Base-by-base conservation (phyloP, 768 basidiomycete genomes). In the Russula olivacea region DNA sequence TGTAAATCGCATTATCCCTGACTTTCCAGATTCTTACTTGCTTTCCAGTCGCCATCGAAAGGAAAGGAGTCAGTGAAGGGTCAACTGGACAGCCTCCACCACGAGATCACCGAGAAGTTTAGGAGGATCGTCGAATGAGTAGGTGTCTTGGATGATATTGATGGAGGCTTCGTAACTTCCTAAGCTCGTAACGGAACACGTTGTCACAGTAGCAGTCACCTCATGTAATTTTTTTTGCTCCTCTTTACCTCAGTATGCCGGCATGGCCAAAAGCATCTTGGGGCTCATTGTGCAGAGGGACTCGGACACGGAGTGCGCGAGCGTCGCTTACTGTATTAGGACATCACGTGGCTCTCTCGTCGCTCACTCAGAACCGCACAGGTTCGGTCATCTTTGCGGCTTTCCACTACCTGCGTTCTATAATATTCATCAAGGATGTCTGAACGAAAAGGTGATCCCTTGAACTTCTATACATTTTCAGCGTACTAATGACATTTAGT, bases 21-120 rank as follows among this genome's bases (percentile, higher is more conserved):
- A 49, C 30, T 40, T 30, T 53, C 47, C 8, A 11, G 54, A 52
- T 40, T 14, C 47, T 68, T 9, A 53, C 51, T 63, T 23, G 17
- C 19, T 19, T 58, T 67, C 21, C 70, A 95, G 91, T 90, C 89
- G 25, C 97, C 97, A 19, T 91, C 93, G 9, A 88, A 93, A 78
- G 93, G 93, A 43, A 82, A 94, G 75, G 91, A 93, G 62, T 75
- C 80, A 4, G 87, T 97, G 71, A 87, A 84, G 77, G 78, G 84
- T 76, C 94, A 90, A 74, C 76, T 94, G 71, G 91, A 96, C 72
- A 80, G 79, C 38, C 76, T 98, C 51, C 80, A 95, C 73, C 73
- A 77, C 58, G 94, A 97, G 76, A 97, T 98, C 65, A 87, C 88
- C 71, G 93, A 94, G 74, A 94, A 89, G 72, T 97, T 98, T 81